These are phyloP conservation scores for Trichoderma sp. DNA, from an alignment of 2,329 filamentous ascomycete species.

Conservation along the genomic window DNA sequence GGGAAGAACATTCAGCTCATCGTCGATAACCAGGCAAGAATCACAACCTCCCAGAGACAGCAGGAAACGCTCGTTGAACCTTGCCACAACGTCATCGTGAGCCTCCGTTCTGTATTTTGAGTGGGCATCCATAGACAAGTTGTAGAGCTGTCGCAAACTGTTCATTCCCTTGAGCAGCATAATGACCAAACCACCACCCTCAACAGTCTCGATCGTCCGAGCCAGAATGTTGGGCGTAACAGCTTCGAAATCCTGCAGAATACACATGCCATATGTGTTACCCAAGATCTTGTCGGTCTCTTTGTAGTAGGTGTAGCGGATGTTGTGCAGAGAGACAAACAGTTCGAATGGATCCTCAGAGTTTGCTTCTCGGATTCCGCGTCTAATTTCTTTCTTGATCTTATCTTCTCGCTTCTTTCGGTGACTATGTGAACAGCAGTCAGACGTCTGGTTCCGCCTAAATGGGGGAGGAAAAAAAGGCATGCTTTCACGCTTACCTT, in stretches of 20 bases:
- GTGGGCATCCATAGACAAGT: constrained; percentile 96
- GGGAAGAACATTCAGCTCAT: constrained; percentile 94
- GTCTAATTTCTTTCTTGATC: constrained; percentile 97
- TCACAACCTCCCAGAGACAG: constrained; percentile 93
- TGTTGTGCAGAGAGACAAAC: constrained; percentile 93
- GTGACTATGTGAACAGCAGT: constrained; percentile 47
- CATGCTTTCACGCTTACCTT: constrained; percentile 44
- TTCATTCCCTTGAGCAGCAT: constrained; percentile 93
- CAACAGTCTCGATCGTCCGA: constrained; percentile 93
- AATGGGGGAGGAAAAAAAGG: background rate
- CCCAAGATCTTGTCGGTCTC: constrained; percentile 98
- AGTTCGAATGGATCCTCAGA: constrained; percentile 94
- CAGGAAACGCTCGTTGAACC: constrained; percentile 98
- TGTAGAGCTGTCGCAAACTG: constrained; percentile 95
- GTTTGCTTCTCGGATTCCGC: constrained; percentile 88
- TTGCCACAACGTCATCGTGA: constrained; percentile 87
- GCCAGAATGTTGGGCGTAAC: constrained; percentile 96
- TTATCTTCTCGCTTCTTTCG: constrained; percentile 97
- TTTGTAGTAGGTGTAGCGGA: constrained; percentile 99
- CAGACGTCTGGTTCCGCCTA: background rate
- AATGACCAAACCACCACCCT: constrained; percentile 89
- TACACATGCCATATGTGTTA: constrained; percentile 98
- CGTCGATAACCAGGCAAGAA: constrained; percentile 91
- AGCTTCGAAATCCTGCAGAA: constrained; percentile 96
- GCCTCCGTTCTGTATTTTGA: constrained; percentile 95